Percentiles rank a stretch among this genome's conserved stretches.
Conservation (phyloP, 495 filamentous ascomycete genomes). For the Thermothielavioides terrestris region DNA sequence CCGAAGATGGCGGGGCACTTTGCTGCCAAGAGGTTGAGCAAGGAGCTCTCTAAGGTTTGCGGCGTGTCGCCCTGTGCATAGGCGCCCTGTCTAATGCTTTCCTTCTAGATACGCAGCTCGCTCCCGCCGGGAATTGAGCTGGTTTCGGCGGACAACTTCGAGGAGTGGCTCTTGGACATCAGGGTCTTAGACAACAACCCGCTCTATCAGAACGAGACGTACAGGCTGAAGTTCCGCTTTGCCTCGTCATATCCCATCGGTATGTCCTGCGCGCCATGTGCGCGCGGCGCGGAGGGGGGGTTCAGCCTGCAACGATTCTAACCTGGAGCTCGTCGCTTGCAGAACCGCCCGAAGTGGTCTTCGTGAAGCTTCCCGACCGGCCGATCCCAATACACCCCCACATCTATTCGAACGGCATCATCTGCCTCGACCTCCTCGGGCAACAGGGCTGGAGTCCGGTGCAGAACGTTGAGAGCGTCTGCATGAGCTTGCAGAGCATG, state of each 20-base stretch:
- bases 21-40: constrained; percentile 42
- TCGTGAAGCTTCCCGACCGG: constrained; percentile 56
- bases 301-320: not conserved
- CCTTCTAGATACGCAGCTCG: constrained; percentile 43
- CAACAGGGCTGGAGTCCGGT: constrained; percentile 86
- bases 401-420: constrained; percentile 96
- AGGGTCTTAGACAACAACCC: constrained; percentile 85
- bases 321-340: not conserved
- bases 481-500: constrained; percentile 98
- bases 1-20: constrained; percentile 33
- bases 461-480: constrained; percentile 93
- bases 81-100: not conserved
- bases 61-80: not conserved
- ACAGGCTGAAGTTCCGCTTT: constrained; percentile 83
- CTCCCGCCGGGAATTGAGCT: constrained; percentile 68
- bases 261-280: constrained; percentile 28
- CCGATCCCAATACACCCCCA: constrained; percentile 94
- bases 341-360: constrained; percentile 93
- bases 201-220: constrained; percentile 71
- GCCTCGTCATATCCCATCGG: constrained; percentile 81
- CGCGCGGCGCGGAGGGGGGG: too few relatives aligned
- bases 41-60: constrained; percentile 45
- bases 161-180: constrained; percentile 93
- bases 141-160: constrained; percentile 68
- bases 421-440: constrained; percentile 91